Conservation (phyloP, 768 basidiomycete genomes). For the Neoboletus magnificus region DNA sequence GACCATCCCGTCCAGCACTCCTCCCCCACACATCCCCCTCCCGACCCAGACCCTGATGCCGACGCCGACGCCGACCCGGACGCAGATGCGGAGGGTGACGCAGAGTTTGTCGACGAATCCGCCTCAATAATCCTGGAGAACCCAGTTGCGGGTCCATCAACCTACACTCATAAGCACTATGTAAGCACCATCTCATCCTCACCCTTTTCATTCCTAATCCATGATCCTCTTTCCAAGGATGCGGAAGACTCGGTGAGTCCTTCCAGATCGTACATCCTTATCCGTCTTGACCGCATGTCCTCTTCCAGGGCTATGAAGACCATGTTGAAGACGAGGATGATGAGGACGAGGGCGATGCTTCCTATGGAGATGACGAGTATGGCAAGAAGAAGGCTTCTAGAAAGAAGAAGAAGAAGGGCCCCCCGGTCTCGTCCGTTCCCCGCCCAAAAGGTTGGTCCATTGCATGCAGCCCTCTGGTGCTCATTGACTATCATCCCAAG, state of each 20-base stretch:
- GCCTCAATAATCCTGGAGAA: constrained; percentile 36
- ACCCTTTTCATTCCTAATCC: background rate
- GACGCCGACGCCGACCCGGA: constrained; percentile 59
- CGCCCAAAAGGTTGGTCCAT: constrained; percentile 55
- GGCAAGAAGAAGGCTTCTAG: constrained; percentile 63
- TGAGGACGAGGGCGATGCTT: constrained; percentile 74
- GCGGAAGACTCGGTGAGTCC: constrained; percentile 31
- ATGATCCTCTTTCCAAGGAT: constrained; percentile 17
- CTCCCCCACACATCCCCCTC: constrained; percentile 17
- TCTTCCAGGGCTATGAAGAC: constrained; percentile 57
- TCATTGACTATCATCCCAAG: constrained; percentile 27
- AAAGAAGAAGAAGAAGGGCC: constrained; percentile 59
- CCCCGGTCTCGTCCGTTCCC: constrained; percentile 40
- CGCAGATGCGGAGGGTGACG: constrained; percentile 41
- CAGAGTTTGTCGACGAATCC: constrained; percentile 38
- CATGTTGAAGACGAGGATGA: constrained; percentile 51
- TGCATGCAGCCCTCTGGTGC: constrained; percentile 11
- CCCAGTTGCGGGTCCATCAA: constrained; percentile 38
- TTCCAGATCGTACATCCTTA: constrained; percentile 5
- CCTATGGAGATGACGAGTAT: constrained; percentile 77
- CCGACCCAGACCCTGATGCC: constrained; percentile 45
- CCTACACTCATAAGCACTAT: constrained; percentile 54
- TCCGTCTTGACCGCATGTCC: constrained; percentile 35
- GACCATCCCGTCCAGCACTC: constrained; percentile 26
- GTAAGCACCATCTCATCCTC: constrained; percentile 42